Evolutionary conservation across 306 rosid genomes (phyloP), one percentile per base, ranked within the genome.

Genomic region (Quercus ilex): DNA sequence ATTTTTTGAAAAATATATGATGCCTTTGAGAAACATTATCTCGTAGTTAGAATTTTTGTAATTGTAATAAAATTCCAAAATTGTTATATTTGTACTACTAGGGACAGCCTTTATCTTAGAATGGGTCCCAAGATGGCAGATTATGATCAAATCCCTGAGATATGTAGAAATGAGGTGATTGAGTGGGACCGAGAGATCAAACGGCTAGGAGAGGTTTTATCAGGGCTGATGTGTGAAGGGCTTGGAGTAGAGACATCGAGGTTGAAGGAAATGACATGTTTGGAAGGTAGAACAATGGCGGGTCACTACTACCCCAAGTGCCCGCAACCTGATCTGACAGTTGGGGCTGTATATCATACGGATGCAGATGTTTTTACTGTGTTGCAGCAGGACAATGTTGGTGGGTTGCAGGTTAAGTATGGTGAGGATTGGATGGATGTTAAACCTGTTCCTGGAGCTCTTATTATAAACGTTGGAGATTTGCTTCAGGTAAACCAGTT

Each of bases 271-370:
- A 25, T 85, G 82, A 81, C 78, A 26, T 80, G 81, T 62, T 55
- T 67, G 58, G 89, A 81, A 38, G 82, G 86, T 41, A 78, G 84
- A 73, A 49, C 33, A n/a, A 74, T 83, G 84, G 91, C 17, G 71
- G 89, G 81, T 2, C 80, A 88, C 71, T 88, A 81, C 80, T 88
- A 88, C 35, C 85, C 87, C n/a, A 11, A 9, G 23, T 88, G 87
- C 69, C 89, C 89, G 5, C 80, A 83, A 70, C 86, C 89, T 5
- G 79, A 88, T 65, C 84, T 76, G 18, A 85, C 91, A 77, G 77
- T 85, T 15, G 89, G 91, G 72, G 76, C 83, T 19, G 53, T 51
- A 0, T 79, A 87, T 52, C 91, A 88, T 68, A 70, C 87, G 10
- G 91, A 88, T 55, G 87, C 91, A 1, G 87, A 84, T 0, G 63